Evolutionary conservation across 441 rosid genomes (phyloP).

Genomic region (Populus hybrid): DNA sequence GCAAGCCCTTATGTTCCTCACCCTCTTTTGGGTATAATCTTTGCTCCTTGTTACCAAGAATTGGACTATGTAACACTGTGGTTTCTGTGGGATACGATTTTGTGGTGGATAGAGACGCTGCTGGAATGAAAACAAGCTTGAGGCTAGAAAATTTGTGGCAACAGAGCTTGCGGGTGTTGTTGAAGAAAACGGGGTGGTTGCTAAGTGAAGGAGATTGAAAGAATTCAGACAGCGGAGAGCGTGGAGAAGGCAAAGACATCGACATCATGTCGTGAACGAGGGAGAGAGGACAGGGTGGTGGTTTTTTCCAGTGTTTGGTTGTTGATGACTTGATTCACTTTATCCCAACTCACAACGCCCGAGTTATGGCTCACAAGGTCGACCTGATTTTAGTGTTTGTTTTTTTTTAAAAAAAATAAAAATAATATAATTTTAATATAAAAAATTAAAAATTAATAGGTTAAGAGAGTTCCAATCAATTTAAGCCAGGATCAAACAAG

Average conservation of each 20-base stretch:
- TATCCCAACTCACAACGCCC: neutral
- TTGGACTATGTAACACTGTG: neutral
- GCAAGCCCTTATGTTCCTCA: neutral
- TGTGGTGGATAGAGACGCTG: constrained; percentile 3
- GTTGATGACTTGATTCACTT: neutral
- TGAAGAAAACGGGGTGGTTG: constrained; percentile 8
- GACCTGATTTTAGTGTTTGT: too few relatives aligned
- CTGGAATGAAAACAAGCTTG: constrained; percentile 15
- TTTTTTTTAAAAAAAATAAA: too few relatives aligned
- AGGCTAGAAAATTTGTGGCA: neutral
- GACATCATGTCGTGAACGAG: neutral
- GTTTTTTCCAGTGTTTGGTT: neutral
- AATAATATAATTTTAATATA: too few relatives aligned
- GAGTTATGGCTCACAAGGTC: neutral
- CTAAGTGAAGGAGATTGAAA: constrained; percentile 15
- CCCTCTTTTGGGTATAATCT: neutral
- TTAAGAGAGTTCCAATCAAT: too few relatives aligned
- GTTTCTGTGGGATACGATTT: neutral
- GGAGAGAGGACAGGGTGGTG: neutral
- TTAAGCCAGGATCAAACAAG: too few relatives aligned
- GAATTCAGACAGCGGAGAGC: constrained; percentile 8
- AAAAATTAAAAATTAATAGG: neutral
- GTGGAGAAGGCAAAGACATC: constrained; percentile 18
- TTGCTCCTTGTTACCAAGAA: neutral
- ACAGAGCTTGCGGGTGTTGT: neutral